Percentiles rank a stretch among this genome's conserved stretches.
Conservation (phyloP, 1,284 basidiomycete genomes). For the Ganoderma resinaceum region DNA sequence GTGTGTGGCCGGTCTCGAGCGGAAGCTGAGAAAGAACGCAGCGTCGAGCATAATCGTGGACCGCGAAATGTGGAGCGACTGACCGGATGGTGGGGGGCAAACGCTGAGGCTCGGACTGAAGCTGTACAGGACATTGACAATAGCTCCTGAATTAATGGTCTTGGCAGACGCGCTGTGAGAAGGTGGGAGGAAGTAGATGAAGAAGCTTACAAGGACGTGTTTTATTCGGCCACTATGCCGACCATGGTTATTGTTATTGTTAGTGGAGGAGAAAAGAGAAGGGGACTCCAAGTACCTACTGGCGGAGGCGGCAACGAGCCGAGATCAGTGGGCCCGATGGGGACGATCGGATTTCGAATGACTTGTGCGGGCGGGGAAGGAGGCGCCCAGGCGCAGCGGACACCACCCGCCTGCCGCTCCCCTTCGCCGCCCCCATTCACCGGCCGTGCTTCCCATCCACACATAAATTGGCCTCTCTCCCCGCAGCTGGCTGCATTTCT, state of each 20-base stretch:
- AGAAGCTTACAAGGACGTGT: neutral
- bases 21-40: neutral
- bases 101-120: neutral
- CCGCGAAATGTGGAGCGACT: neutral
- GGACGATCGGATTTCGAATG: neutral
- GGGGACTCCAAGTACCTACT: neutral
- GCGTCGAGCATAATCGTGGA: neutral
- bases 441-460: slow-evolving; percentile 6
- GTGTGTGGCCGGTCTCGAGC: neutral
- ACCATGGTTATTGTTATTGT: neutral
- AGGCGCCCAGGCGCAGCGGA: neutral
- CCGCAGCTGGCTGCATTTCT: slow-evolving; percentile 33
- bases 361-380: neutral
- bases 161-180: neutral
- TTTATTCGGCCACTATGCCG: slow-evolving; percentile 1
- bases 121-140: neutral
- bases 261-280: neutral
- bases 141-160: neutral
- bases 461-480: slow-evolving; percentile 7
- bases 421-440: slow-evolving; percentile 3
- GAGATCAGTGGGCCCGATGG: neutral
- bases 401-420: neutral
- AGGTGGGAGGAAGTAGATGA: neutral
- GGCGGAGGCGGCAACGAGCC: neutral
- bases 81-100: neutral